These are phyloP conservation scores for Cladosporium sp. DNA, from an alignment of 2,329 filamentous ascomycete species.

Conservation along the genomic window DNA sequence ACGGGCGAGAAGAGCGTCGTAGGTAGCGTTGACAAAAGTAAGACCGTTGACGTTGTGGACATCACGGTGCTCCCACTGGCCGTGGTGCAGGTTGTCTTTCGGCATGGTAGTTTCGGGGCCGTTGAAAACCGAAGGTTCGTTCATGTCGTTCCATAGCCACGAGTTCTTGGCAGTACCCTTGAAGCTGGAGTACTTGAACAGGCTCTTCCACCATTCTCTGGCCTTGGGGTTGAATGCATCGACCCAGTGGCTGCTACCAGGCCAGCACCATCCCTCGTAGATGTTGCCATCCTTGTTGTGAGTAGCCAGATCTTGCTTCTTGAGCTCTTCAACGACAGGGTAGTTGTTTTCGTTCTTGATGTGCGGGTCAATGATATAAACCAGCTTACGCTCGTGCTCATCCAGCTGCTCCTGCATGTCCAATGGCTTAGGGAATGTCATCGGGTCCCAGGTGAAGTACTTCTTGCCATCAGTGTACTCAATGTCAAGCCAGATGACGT, in stretches of 20 bases:
- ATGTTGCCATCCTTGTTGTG: slow-evolving; percentile 86
- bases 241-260: slow-evolving; percentile 93
- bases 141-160: slow-evolving; percentile 99
- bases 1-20: slow-evolving; percentile 77
- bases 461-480: slow-evolving; percentile 97
- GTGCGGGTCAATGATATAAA: slow-evolving; percentile 93
- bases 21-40: slow-evolving; percentile 94
- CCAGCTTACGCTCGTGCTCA: slow-evolving; percentile 82
- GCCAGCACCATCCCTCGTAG: slow-evolving; percentile 99
- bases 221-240: slow-evolving; percentile 95
- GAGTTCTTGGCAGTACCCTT: slow-evolving; percentile 83
- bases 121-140: slow-evolving; percentile 98
- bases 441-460: slow-evolving; percentile 95
- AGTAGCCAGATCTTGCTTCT: slow-evolving; percentile 78
- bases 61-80: slow-evolving; percentile 94
- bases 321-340: slow-evolving; percentile 74
- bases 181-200: slow-evolving; percentile 88
- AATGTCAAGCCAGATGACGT: slow-evolving; percentile 98
- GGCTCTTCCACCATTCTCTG: slow-evolving; percentile 82
- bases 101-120: slow-evolving; percentile 98
- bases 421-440: slow-evolving; percentile 83
- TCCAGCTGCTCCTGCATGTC: slow-evolving; percentile 88
- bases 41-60: slow-evolving; percentile 94
- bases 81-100: slow-evolving; percentile 92
- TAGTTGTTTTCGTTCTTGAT: slow-evolving; percentile 91